Percentiles rank a stretch among this genome's conserved stretches.
phyloP scores from a whole-genome alignment of 2,329 filamentous ascomycete species.

The Teratosphaeria epicoccoides region DNA sequence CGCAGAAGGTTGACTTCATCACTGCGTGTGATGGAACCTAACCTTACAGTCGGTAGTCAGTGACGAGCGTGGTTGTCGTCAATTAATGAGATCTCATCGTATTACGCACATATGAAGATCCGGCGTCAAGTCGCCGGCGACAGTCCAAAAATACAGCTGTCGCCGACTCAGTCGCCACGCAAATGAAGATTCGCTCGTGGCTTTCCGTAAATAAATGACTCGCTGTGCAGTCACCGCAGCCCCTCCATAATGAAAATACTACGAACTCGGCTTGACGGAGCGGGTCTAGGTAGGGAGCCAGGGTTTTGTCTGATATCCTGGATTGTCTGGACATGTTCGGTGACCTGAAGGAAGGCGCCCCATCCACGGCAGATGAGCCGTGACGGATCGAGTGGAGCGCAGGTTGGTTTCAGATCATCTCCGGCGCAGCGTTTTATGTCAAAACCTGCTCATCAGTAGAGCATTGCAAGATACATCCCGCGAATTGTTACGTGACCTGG shows the following conservation, averaged over 20 bases:
- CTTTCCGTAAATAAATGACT: too few species aligned
- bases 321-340: not conserved
- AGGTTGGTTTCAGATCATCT: not conserved
- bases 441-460: not conserved
- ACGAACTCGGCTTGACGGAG: too few species aligned
- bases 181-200: not conserved
- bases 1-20: not conserved
- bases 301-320: too few species aligned
- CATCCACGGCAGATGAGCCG: not conserved
- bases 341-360: not conserved
- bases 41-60: not conserved
- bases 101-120: not conserved
- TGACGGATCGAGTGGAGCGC: not conserved
- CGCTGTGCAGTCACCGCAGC: too few species aligned
- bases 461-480: too few species aligned
- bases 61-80: not conserved
- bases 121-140: not conserved
- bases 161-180: not conserved
- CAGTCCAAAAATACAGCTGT: not conserved
- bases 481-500: too few species aligned
- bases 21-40: not conserved
- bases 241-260: too few species aligned
- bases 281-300: not conserved
- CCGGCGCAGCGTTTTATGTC: not conserved
- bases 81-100: not conserved